These are phyloP conservation scores for Neofusicoccum ribis DNA, from an alignment of 2,329 filamentous ascomycete species.

Conservation along the genomic window DNA sequence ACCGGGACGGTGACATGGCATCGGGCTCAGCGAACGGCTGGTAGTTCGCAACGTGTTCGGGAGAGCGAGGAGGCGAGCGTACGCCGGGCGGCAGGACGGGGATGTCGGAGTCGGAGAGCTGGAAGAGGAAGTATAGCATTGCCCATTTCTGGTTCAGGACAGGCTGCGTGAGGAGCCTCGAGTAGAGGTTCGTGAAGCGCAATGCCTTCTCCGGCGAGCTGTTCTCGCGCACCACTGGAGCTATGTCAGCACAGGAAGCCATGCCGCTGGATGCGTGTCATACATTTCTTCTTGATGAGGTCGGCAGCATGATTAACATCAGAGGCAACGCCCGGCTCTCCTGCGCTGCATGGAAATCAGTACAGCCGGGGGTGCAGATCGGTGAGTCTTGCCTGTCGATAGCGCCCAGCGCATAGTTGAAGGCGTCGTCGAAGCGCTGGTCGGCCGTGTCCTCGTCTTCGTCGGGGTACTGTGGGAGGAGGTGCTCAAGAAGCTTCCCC, in stretches of 20 bases:
- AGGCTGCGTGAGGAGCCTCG: slow-evolving; percentile 82
- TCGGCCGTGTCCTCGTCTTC: slow-evolving; percentile 69
- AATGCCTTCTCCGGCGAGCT: slow-evolving; percentile 72
- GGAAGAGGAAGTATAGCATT: slow-evolving; percentile 87
- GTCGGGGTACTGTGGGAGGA: slow-evolving; percentile 66
- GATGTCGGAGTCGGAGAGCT: slow-evolving; percentile 67
- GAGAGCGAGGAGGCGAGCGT: slow-evolving; percentile 4
- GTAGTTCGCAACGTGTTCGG: slow-evolving; percentile 20
- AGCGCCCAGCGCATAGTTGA: slow-evolving; percentile 51
- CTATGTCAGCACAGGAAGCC: slow-evolving; percentile 21
- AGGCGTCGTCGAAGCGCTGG: slow-evolving; percentile 65
- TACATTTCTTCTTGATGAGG: slow-evolving; percentile 78
- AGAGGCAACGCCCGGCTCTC: slow-evolving; percentile 58
- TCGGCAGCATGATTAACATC: slow-evolving; percentile 92
- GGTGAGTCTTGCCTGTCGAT: slow-evolving; percentile 39
- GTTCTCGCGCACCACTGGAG: slow-evolving; percentile 69
- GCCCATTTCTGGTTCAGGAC: slow-evolving; percentile 96
- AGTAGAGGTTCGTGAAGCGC: slow-evolving; percentile 87
- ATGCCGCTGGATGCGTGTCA: neutral
- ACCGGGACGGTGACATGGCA: neutral
- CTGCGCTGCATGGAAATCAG: slow-evolving; percentile 27
- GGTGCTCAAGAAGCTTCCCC: slow-evolving; percentile 72
- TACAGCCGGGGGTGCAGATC: slow-evolving; percentile 47
- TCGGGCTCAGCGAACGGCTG: slow-evolving; percentile 1
- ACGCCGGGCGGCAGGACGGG: slow-evolving; percentile 45